phyloP scores from a whole-genome alignment of 2,329 filamentous ascomycete species.

The Paecilomyces sp. region DNA sequence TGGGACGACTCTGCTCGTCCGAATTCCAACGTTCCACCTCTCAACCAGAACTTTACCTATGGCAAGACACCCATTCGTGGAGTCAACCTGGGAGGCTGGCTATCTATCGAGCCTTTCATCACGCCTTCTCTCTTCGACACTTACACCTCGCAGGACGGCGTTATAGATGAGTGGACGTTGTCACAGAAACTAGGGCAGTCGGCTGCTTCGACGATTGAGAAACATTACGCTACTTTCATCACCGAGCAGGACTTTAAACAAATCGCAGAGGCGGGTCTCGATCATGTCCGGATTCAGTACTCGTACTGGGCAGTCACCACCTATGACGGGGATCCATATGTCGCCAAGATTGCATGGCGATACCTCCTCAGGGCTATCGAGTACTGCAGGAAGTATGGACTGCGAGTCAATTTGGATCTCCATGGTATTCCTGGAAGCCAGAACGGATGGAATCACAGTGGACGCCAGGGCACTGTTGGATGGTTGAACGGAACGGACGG shows the following conservation, averaged over 20 bases:
- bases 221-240: constrained; percentile 86
- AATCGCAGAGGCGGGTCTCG: constrained; percentile 79
- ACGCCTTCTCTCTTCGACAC: constrained; percentile 80
- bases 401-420: constrained; percentile 87
- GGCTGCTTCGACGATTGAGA: constrained; percentile 66
- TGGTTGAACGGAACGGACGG: constrained; percentile 94
- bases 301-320: constrained; percentile 90
- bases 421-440: constrained; percentile 90
- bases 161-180: constrained; percentile 87
- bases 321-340: constrained; percentile 80
- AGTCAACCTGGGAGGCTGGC: constrained; percentile 90
- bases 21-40: constrained; percentile 71
- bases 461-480: constrained; percentile 67
- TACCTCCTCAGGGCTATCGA: constrained; percentile 91
- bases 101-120: constrained; percentile 90
- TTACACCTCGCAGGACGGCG: constrained; percentile 52
- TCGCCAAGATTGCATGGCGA: constrained; percentile 81
- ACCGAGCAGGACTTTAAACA: constrained; percentile 76
- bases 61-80: constrained; percentile 72
- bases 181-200: constrained; percentile 60
- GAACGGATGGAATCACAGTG: constrained; percentile 97
- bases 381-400: constrained; percentile 83
- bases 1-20: constrained; percentile 79
- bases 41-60: constrained; percentile 75
- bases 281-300: constrained; percentile 94